Evolutionary conservation across 2,329 filamentous ascomycete species (phyloP).

Genomic region (Sclerotinia minor): DNA sequence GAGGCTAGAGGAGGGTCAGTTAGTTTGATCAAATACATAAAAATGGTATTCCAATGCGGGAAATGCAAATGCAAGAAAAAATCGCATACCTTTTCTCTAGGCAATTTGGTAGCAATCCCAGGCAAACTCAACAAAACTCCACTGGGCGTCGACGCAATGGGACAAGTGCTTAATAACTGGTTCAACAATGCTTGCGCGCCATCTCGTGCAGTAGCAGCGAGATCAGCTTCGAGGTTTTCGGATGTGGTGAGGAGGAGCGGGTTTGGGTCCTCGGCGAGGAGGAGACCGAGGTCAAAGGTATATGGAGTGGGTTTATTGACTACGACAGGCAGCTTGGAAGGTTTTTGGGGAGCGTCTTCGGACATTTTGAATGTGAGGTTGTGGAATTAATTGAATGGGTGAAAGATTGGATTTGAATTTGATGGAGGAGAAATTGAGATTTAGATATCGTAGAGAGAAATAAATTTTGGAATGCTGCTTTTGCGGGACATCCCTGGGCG

Average conservation of each 20-base stretch:
- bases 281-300: conserved; percentile 86
- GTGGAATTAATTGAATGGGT: conserved; percentile 19
- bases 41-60: background rate
- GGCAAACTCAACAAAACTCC: conserved; percentile 82
- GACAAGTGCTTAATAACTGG: conserved; percentile 87
- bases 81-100: conserved; percentile 70
- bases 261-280: conserved; percentile 85
- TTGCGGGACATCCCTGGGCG: conserved; percentile 22
- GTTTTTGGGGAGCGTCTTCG: conserved; percentile 22
- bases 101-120: conserved; percentile 65
- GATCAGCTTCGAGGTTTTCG: conserved; percentile 61
- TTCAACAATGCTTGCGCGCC: conserved; percentile 91
- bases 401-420: conserved; percentile 21
- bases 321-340: conserved; percentile 55
- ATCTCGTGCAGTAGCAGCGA: conserved; percentile 77
- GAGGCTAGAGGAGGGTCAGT: conserved; percentile 49
- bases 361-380: conserved; percentile 20
- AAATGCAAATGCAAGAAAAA: conserved; percentile 17
- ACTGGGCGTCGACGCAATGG: conserved; percentile 66
- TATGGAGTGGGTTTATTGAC: conserved; percentile 85
- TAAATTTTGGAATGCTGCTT: conserved; percentile 27
- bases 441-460: conserved; percentile 25
- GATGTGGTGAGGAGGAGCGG: conserved; percentile 61
- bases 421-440: conserved; percentile 9
- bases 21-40: background rate